phyloP scores from a whole-genome alignment of 208 protist genomes.

The Leptomonas seymouri region DNA sequence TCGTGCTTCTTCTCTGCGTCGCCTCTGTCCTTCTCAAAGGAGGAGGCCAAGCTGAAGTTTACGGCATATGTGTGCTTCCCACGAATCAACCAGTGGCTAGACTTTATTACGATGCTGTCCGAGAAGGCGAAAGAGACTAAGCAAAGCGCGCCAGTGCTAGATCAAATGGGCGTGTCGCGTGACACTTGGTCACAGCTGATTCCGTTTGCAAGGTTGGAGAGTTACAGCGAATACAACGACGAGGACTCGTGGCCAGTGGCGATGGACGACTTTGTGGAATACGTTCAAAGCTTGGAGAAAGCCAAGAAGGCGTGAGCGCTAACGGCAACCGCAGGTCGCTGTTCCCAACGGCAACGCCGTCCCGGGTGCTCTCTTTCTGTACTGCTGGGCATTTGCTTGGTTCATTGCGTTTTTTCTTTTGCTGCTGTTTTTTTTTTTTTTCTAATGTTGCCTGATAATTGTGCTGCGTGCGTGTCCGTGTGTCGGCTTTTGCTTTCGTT shows the following conservation, averaged over 20 bases:
- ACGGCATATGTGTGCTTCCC: conserved; percentile 54
- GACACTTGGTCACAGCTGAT: conserved; percentile 82
- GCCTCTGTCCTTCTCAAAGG: conserved; percentile 22
- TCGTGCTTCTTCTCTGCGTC: conserved; percentile 52
- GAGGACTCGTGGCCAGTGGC: conserved; percentile 80
- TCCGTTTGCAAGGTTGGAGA: conserved; percentile 51
- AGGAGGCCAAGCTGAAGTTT: conserved; percentile 26
- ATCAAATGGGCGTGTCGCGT: conserved; percentile 38
- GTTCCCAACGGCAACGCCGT: no score
- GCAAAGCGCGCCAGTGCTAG: conserved; percentile 15
- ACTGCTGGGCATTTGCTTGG: not conserved
- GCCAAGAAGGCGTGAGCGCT: conserved; percentile 9
- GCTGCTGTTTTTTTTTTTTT: not conserved
- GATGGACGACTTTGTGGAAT: conserved; percentile 84
- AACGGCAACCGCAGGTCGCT: no score
- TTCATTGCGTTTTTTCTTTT: not conserved
- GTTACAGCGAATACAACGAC: conserved; percentile 62
- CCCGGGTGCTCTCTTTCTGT: not conserved
- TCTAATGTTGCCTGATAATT: no score
- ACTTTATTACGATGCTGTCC: conserved; percentile 40
- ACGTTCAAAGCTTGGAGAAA: conserved; percentile 21
- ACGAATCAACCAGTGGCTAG: conserved; percentile 54
- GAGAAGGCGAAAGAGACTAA: conserved; percentile 18
- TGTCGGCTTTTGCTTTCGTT: no score
- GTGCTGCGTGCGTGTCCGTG: no score